Evolutionary conservation across 306 rosid species (phyloP), one percentile per base, ranked within the genome.

Genomic region (Echinosophora koreensis): DNA sequence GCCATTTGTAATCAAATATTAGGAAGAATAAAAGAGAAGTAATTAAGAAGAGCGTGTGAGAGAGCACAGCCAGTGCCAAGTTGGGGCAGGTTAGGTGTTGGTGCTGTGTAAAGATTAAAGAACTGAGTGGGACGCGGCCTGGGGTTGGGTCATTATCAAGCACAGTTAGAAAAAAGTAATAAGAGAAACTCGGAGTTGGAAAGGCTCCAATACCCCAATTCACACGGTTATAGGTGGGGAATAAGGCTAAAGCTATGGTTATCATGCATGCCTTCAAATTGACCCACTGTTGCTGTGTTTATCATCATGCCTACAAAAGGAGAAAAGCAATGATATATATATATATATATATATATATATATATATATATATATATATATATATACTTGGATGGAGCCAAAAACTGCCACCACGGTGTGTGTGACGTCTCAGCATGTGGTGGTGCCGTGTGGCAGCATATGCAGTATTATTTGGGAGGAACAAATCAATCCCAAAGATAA

Each of bases 181-280:
- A 51, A 42, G 32, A 63, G 50, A 30, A 66, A 56, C 52, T 65
- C 66, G 39, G 13, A 71, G 60, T 37, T 49, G 76, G 65, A 56
- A 55, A 55, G 79, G 77, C 69, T 82, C 60, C 3, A 17, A 37
- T 22, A 5, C 18, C 4, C 8, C 55, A 50, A 17, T 3, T 1
- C 37, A 70, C 77, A 67, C 85, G 84, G 51, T 71, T 71, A 84
- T 65, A 49, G 79, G 79, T 80, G 66, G 56, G 46, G 42, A 38
- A 61, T 5, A 5, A 5, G 5, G 2, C 0, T 1, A 27, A 2
- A 5, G 10, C 30, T 1, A 17, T 2, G 14, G 5, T 9, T 41
- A 8, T 3, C 7, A 42, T 35, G 4, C 39, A 54, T 30, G 32
- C 32, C 59, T 17, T 0, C 11, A 6, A 17, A 5, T 16, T 16